Base-by-base conservation (phyloP, 306 rosid genomes). In the Cicer bijugum region DNA sequence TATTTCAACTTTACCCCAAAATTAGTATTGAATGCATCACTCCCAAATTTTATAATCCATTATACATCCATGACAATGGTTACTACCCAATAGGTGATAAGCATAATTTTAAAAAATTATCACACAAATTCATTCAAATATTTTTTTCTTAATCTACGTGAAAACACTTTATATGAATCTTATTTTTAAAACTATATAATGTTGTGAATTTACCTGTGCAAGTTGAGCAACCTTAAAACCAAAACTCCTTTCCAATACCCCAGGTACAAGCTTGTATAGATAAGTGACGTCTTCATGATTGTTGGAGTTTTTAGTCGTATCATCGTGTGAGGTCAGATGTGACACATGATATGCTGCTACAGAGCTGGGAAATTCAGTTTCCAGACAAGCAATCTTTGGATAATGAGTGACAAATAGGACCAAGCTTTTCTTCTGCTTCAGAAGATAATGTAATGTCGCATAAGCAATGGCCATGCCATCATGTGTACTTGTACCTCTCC, bases 401-500 rank as follows among this genome's bases (percentile, higher is more conserved):
- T 91, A 93, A 83, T 93, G 98, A 4, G 97, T 91, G 82, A 93
- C 97, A 60, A 93, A 91, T 75, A 91, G 98, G 76, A 88, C 91
- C 90, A 87, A 81, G 83, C 94, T 78, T 80, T 76, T 88, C 80
- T 88, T 91, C 70, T 86, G 84, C 83, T 82, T 78, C 52, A 91
- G 82, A 50, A 91, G 88, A 87, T 89, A 85, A 77, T 89, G 89
- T 82, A 93, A 75, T 11, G 98, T 86, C 2, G 98, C 94, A 60
- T 93, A 87, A 28, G 98, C 96, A 63, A 93, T 91, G 47, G 98
- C 96, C 79, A 87, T 90, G 1, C 97, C 98, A 50, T 93, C 98
- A 45, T 93, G 98, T 9, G 98, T 93, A 73, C 97, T 91, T 8
- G 97, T 93, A 73, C 98, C 98, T 88, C 98, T 86, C 71, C 98